These are phyloP conservation scores for Lithocarpus polystachyus DNA, from an alignment of 306 rosid genomes.

Conservation along the genomic window DNA sequence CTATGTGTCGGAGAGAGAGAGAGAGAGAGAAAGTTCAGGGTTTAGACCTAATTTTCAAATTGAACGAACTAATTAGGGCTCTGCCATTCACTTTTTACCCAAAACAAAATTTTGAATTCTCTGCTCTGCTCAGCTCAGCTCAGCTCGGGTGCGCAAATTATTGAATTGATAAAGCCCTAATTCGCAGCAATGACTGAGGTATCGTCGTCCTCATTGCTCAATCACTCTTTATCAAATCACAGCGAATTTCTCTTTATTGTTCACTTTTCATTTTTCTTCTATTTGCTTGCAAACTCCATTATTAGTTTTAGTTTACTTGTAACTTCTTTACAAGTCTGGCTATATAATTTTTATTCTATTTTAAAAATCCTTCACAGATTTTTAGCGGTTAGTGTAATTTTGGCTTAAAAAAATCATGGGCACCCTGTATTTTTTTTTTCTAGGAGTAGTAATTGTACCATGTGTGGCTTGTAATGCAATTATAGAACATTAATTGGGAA, in stretches of 20 bases:
- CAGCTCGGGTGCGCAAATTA: neutral
- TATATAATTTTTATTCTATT: too few species aligned
- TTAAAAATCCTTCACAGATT: too few species aligned
- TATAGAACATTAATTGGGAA: neutral
- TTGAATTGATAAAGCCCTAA: too few species aligned
- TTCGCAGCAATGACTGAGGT: constrained; percentile 73
- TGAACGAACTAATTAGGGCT: neutral
- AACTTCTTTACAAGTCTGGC: neutral
- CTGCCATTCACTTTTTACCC: neutral
- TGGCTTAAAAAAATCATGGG: too few species aligned
- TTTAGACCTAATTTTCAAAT: neutral
- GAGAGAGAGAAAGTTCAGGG: neutral
- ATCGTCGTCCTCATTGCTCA: neutral
- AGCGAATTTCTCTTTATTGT: neutral
- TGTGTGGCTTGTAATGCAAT: neutral
- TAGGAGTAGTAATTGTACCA: neutral
- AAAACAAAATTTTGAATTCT: neutral
- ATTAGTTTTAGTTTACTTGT: neutral
- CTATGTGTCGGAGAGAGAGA: too few species aligned
- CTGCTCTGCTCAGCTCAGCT: too few species aligned
- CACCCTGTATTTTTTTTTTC: too few species aligned
- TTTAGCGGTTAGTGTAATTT: too few species aligned
- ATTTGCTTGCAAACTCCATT: neutral
- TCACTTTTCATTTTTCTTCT: neutral
- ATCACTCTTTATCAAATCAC: neutral